A percentile compares a stretch with the other conserved stretches of the same genome.
These are phyloP conservation scores for Zalaria obscura DNA, from an alignment of 2,329 filamentous ascomycete genomes.

Conservation along the genomic window DNA sequence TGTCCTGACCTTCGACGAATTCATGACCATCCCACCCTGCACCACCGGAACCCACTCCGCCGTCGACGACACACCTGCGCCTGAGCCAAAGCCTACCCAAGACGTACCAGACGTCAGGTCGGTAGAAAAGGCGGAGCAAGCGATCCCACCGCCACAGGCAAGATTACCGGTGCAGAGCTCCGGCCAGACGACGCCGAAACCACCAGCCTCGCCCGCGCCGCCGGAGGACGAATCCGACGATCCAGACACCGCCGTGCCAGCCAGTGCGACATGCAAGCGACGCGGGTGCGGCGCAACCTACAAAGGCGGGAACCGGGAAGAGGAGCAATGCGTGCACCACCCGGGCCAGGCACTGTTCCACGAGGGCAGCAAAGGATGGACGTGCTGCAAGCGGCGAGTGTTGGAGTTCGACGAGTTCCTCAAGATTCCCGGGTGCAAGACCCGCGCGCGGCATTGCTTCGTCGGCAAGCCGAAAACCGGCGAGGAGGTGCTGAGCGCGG, in stretches of 20 bases:
- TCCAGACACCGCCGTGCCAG: conserved; percentile 54
- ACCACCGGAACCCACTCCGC: conserved; percentile 86
- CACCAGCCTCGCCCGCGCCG: conserved; percentile 37
- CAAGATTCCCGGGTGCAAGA: conserved; percentile 83
- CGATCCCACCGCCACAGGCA: conserved; percentile 7
- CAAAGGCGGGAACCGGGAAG: conserved; percentile 46
- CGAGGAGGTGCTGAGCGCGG: conserved; percentile 65
- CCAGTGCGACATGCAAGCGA: conserved; percentile 63
- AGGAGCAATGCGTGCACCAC: conserved; percentile 75
- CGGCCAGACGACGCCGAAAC: conserved; percentile 3
- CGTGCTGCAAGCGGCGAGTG: conserved; percentile 88
- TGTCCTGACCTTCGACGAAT: conserved; percentile 95
- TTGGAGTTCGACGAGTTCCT: conserved; percentile 97
- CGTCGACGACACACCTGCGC: conserved; percentile 53
- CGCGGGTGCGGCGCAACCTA: conserved; percentile 59
- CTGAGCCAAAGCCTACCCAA: conserved; percentile 10
- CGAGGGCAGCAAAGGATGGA: conserved; percentile 95
- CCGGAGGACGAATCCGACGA: conserved; percentile 79
- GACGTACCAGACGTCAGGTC: background rate
- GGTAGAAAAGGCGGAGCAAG: background rate
- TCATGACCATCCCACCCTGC: conserved; percentile 83
- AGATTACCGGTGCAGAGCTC: conserved; percentile 9
- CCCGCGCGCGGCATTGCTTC: conserved; percentile 71
- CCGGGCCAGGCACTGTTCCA: conserved; percentile 89
- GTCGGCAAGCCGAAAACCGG: conserved; percentile 51